Base-by-base conservation (phyloP, 2,329 filamentous ascomycete genomes). In the Camillea tinctor region DNA sequence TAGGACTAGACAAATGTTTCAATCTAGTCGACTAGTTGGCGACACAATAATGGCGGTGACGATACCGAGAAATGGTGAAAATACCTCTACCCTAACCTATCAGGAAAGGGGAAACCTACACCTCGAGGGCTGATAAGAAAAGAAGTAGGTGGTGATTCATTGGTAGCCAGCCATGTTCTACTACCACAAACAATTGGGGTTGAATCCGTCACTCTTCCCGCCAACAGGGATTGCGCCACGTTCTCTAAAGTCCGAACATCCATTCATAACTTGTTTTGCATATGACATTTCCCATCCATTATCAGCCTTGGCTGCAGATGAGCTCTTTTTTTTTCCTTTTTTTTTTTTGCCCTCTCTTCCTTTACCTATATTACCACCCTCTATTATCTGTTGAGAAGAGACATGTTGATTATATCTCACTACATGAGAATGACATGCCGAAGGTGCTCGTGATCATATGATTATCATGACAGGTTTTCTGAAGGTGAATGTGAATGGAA, bases 11-110 rank as follows among this genome's bases (percentile, higher is more conserved):
- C 44, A n/a, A n/a, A 55, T 55, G 44, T 56, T 51, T 58, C 48
- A 51, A 52, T 26, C 55, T 52, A n/a, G 49, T 21, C 20, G 20
- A 13, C 22, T 22, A 21, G 22, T 58, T 30, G 55, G 52, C 53
- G 26, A 17, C 36, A 13, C 51, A 20, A 44, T 48, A 54, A 61
- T 24, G 22, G 63, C 57, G 62, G 64, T 64, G 64, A 64, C 60
- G 57, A 57, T 54, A 51, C 36, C 52, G 30, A 21, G 11, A 20
- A n/a, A 60, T 58, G 54, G 44, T 24, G 22, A 48, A 22, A 15
- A 36, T n/a, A 30, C 26, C 26, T 59, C n/a, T n/a, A n/a, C n/a
- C n/a, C n/a, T n/a, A n/a, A 52, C 20, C 4, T 40, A 51, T 15
- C 17, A 30, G 40, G 26, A 30, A 40, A 55, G 23, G 13, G 20